Conservation (phyloP, 2,329 filamentous ascomycete species). For the Monosporascus sp. region DNA sequence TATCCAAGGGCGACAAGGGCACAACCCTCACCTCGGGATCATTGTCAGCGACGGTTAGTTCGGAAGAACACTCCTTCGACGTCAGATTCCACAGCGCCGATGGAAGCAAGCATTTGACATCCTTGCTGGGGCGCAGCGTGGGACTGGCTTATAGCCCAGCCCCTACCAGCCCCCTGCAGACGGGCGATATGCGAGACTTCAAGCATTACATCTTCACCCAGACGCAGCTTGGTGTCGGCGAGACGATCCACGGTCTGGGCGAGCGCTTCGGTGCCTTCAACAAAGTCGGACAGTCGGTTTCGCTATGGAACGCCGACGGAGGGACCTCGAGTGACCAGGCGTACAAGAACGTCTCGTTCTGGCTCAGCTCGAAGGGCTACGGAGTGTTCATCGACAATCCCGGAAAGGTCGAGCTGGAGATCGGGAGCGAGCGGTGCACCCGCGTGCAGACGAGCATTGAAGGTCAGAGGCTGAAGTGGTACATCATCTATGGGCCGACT, state of each 20-base stretch:
- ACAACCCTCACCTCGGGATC: slow-evolving; percentile 48
- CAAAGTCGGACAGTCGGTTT: slow-evolving; percentile 67
- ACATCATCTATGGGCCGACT: slow-evolving; percentile 65
- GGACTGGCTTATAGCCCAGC: slow-evolving; percentile 53
- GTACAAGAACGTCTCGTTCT: slow-evolving; percentile 69
- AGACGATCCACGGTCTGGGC: slow-evolving; percentile 69
- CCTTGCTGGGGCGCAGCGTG: slow-evolving; percentile 49
- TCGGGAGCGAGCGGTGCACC: slow-evolving; percentile 69
- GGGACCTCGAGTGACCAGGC: slow-evolving; percentile 66
- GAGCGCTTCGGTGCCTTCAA: slow-evolving; percentile 74
- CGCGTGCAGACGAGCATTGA: slow-evolving; percentile 66
- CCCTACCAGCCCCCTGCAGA: slow-evolving; percentile 46
- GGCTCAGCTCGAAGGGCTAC: slow-evolving; percentile 68
- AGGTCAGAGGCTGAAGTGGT: slow-evolving; percentile 68
- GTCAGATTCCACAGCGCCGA: slow-evolving; percentile 50
- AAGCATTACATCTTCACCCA: slow-evolving; percentile 54
- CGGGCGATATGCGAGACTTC: slow-evolving; percentile 47
- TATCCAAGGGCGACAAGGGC: slow-evolving; percentile 36
- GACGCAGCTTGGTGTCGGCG: slow-evolving; percentile 51
- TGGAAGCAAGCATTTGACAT: slow-evolving; percentile 47
- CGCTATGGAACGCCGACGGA: slow-evolving; percentile 60
- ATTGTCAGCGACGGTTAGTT: slow-evolving; percentile 46
- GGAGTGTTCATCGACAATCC: slow-evolving; percentile 71
- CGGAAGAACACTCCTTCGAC: slow-evolving; percentile 46
- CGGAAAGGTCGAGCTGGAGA: slow-evolving; percentile 65